Conservation (phyloP, 345 rosid species). For the Hirschfeldia incana region DNA sequence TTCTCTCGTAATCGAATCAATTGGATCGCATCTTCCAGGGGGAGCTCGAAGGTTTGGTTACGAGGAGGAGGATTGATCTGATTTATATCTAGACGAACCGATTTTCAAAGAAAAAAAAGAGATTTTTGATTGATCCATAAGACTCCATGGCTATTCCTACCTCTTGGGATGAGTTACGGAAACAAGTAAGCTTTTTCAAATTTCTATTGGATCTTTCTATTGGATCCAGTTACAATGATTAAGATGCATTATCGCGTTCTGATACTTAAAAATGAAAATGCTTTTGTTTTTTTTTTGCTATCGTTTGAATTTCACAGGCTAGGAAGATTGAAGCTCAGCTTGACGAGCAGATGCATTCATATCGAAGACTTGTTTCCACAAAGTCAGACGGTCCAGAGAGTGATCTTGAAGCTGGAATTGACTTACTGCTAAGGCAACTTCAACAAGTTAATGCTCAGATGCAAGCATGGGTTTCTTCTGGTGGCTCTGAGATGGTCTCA, state of each 20-base stretch:
- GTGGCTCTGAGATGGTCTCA: constrained; percentile 98
- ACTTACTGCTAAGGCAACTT: constrained; percentile 63
- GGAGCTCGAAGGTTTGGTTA: background rate
- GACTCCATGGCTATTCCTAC: background rate
- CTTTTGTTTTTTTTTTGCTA: background rate
- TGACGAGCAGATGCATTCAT: constrained; percentile 94
- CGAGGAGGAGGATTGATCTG: background rate
- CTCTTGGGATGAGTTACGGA: background rate
- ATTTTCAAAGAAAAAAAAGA: too few species aligned
- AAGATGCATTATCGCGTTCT: background rate
- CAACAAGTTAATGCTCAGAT: constrained; percentile 85
- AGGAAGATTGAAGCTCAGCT: constrained; percentile 95
- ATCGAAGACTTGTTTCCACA: constrained; percentile 74
- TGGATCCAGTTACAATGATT: background rate
- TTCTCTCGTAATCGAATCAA: background rate
- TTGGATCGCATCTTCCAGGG: background rate
- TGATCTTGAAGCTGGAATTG: constrained; percentile 82
- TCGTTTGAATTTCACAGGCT: constrained; percentile 51
- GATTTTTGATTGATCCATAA: background rate
- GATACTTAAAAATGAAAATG: background rate
- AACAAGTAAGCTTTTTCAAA: background rate
- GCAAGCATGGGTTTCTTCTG: constrained; percentile 97
- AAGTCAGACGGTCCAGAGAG: constrained; percentile 63
- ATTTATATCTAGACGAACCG: too few species aligned
- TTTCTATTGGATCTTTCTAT: too few species aligned